Base-by-base conservation (phyloP, 2,329 filamentous ascomycete species). In the Cryoendolithus antarcticus region DNA sequence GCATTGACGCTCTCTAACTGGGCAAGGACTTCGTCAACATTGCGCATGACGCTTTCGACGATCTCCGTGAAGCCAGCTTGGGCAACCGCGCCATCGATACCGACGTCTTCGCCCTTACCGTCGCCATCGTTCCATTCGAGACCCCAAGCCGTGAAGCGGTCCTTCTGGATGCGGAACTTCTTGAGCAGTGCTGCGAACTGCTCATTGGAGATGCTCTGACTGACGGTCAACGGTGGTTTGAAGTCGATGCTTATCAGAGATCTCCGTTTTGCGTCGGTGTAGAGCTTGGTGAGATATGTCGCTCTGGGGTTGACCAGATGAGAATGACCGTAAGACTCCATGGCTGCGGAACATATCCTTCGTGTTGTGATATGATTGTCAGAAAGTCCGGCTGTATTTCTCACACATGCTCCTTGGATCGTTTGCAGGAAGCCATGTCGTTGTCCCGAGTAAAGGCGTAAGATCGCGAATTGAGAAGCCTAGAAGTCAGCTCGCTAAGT, bases 251-350 rank as follows among this genome's bases (percentile, higher is more conserved):
- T 55, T 74, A 73, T 42, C 74, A 78, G 44, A 2, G 57, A 55
- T 19, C 79, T 83, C 50, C 77, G 81, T 57, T 88, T 88, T 41
- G 82, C 85, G 63, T 88, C 82, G 49, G 82, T 81, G 58, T 88
- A 88, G 41, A 88, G 74, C 52, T 81, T 71, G 48, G 77, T 82
- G n/a, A 85, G 68, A 33, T 27, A 9, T 46, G 48, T 29, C 51
- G 49, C 32, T 38, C 40, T 10, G 34, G 39, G 38, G 37, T 39
- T 43, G 44, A 48, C 40, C 11, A 41, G 46, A 28, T 44, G 46
- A 29, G 44, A 38, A 32, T 40, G 41, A 30, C 47, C 39, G 43
- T 48, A 51, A 15, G 43, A 35, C 35, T 48, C 48, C 48, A 51
- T 51, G 9, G 19, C 24, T 27, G 24, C 24, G 7, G 24, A 27